Base-by-base conservation (phyloP, 441 rosid species). In the Cnidoscolus chayamansa region DNA sequence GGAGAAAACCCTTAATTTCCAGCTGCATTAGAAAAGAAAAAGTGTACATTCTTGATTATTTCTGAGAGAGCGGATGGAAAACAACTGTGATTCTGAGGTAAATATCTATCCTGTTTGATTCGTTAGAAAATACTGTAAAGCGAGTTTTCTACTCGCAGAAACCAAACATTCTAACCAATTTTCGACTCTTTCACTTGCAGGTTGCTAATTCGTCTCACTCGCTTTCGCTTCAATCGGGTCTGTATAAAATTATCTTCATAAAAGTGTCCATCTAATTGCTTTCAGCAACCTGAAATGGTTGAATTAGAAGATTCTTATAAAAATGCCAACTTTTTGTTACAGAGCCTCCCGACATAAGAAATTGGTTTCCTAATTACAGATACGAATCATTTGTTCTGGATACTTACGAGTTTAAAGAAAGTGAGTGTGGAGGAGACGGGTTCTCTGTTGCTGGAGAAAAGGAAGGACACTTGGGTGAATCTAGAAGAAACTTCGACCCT, bases 321-420 rank as follows among this genome's bases (percentile, higher is more conserved):
- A 5, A 30, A 20, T 40, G 45, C 54, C 48, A 47, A 47, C 40
- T 71, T 77, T 20, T 55, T 49, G n/a, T 65, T 30, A 60, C 82
- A 84, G 90, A 88, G 70, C 89, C 86, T 54, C 88, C 87, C 45
- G 85, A 86, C 20, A 65, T 85, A 66, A 61, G 86, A 56, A 77
- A 86, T 72, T 86, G 88, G 93, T 85, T 84, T 75, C 65, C 86
- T 30, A 83, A 87, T 72, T 83, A 76, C 68, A 63, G 73, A 54
- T 81, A 80, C 63, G 87, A 84, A 55, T 77, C 88, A 48, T 77
- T 82, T 11, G 75, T 59, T 12, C 64, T 84, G 87, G 83, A 77
- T 63, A 76, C 86, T 31, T 72, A 59, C 9, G 83, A 53, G 31
- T 68, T 60, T 2, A 43, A 62, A 60, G 81, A 70, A 59, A 69